phyloP scores from a whole-genome alignment of 2,329 filamentous ascomycete genomes.

The Ophiostoma pallidulum region DNA sequence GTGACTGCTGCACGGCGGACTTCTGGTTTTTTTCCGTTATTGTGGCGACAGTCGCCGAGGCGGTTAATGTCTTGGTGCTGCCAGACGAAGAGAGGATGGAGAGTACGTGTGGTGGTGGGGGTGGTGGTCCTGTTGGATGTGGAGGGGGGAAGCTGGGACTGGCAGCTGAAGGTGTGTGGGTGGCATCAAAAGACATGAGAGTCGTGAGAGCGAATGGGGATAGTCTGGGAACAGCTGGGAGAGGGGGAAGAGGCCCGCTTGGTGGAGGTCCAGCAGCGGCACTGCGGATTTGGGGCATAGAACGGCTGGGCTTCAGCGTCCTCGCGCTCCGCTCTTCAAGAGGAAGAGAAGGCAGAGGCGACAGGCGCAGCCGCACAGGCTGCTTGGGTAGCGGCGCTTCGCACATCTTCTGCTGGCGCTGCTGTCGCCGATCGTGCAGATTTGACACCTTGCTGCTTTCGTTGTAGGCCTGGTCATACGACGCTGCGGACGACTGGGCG shows the following conservation, averaged over 20 bases:
- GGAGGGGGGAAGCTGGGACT: not conserved
- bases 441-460: not conserved
- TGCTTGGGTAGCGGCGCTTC: slow-evolving; percentile 7
- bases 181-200: not conserved
- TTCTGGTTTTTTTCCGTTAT: not conserved
- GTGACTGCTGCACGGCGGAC: not conserved
- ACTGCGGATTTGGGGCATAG: slow-evolving; percentile 15
- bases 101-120: slow-evolving; percentile 2
- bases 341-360: slow-evolving; percentile 7
- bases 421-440: slow-evolving; percentile 12
- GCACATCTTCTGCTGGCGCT: slow-evolving; percentile 12
- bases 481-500: not conserved
- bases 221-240: slow-evolving; percentile 5
- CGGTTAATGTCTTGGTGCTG: not conserved
- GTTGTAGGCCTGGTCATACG: not conserved
- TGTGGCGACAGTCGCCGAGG: not conserved
- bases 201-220: slow-evolving; percentile 6
- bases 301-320: slow-evolving; percentile 12
- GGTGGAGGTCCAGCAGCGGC: slow-evolving; percentile 6
- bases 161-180: not conserved
- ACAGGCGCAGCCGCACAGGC: slow-evolving; percentile 8
- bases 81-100: not conserved
- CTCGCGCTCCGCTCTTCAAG: not conserved
- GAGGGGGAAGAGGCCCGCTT: slow-evolving; percentile 11
- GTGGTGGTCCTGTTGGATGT: not conserved